These are phyloP conservation scores for Friedmanniomyces simplex DNA, from an alignment of 495 filamentous ascomycete species.

Conservation along the genomic window DNA sequence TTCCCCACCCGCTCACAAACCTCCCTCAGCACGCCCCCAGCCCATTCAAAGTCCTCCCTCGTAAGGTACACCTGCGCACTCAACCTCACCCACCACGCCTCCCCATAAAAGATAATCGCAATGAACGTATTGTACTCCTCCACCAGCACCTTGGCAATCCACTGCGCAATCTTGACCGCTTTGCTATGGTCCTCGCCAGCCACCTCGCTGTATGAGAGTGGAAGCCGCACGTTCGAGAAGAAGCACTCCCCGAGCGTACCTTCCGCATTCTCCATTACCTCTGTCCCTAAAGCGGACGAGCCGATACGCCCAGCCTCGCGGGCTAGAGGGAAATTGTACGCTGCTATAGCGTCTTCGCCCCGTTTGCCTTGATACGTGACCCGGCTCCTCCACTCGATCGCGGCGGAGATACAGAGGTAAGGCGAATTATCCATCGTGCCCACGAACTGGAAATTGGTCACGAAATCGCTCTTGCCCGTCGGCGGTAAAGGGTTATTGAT, in stretches of 20 bases:
- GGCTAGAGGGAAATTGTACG: slow-evolving; percentile 49
- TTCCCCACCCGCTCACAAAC: slow-evolving; percentile 49
- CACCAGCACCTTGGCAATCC: slow-evolving; percentile 41
- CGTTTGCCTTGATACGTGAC: slow-evolving; percentile 54
- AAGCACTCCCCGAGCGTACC: slow-evolving; percentile 37
- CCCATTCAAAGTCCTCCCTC: slow-evolving; percentile 65
- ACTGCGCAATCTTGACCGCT: slow-evolving; percentile 36
- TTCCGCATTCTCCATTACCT: slow-evolving; percentile 46
- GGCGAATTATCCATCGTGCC: slow-evolving; percentile 64
- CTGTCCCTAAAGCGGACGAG: slow-evolving; percentile 52
- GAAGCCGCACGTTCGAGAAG: slow-evolving; percentile 65
- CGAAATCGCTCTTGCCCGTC: slow-evolving; percentile 43
- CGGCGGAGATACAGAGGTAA: slow-evolving; percentile 59
- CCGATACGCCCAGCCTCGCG: slow-evolving; percentile 46
- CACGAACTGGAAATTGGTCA: slow-evolving; percentile 64
- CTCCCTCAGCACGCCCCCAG: slow-evolving; percentile 47
- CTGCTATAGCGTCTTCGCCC: slow-evolving; percentile 58
- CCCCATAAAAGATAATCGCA: slow-evolving; percentile 48
- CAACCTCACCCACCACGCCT: slow-evolving; percentile 56
- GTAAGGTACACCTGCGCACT: slow-evolving; percentile 77
- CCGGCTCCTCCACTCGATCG: slow-evolving; percentile 53
- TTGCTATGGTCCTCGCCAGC: slow-evolving; percentile 17
- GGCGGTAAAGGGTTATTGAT: slow-evolving; percentile 48
- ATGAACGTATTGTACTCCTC: slow-evolving; percentile 62
- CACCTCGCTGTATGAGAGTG: slow-evolving; percentile 37